A percentile compares a stretch with the other conserved stretches of the same genome.
These are phyloP conservation scores for Arxiozyma telluris DNA, from an alignment of 1,139 yeast genomes.

Conservation along the genomic window DNA sequence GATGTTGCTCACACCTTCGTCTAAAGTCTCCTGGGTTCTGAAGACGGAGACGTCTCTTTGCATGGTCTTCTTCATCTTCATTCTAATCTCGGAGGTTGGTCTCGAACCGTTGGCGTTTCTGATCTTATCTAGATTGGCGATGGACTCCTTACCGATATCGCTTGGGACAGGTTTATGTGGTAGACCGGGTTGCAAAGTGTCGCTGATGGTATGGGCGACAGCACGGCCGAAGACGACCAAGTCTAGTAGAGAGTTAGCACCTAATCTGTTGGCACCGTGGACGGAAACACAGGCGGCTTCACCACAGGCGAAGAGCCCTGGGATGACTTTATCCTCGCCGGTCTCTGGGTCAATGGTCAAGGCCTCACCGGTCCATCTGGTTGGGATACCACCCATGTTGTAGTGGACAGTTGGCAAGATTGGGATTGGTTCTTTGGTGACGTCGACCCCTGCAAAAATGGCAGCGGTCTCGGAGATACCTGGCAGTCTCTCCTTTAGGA, in stretches of 20 bases:
- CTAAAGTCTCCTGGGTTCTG: constrained; percentile 88
- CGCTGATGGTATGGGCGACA: constrained; percentile 85
- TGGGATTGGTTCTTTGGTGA: constrained; percentile 98
- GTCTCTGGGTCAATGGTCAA: constrained; percentile 64
- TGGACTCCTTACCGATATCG: constrained; percentile 81
- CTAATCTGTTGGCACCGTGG: constrained; percentile 98
- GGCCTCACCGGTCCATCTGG: constrained; percentile 95
- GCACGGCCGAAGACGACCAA: constrained; percentile 98
- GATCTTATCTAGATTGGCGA: constrained; percentile 79
- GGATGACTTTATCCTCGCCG: constrained; percentile 86
- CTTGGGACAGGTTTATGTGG: constrained; percentile 75
- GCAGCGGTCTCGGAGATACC: constrained; percentile 99
- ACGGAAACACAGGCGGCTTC: constrained; percentile 99
- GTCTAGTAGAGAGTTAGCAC: constrained; percentile 97
- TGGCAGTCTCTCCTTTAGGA: constrained; percentile 90
- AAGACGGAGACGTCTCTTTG: constrained; percentile 96
- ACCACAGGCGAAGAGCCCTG: constrained; percentile 96
- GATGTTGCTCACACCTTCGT: constrained; percentile 82
- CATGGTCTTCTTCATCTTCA: constrained; percentile 91
- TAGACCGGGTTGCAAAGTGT: constrained; percentile 75
- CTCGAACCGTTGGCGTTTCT: constrained; percentile 79
- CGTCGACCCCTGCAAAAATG: constrained; percentile 98
- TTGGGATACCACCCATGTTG: constrained; percentile 99
- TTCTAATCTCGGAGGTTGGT: constrained; percentile 82
- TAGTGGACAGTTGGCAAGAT: constrained; percentile 97